phyloP scores from a whole-genome alignment of 1,139 yeast species.

The Saccharomyces pastorianus region DNA sequence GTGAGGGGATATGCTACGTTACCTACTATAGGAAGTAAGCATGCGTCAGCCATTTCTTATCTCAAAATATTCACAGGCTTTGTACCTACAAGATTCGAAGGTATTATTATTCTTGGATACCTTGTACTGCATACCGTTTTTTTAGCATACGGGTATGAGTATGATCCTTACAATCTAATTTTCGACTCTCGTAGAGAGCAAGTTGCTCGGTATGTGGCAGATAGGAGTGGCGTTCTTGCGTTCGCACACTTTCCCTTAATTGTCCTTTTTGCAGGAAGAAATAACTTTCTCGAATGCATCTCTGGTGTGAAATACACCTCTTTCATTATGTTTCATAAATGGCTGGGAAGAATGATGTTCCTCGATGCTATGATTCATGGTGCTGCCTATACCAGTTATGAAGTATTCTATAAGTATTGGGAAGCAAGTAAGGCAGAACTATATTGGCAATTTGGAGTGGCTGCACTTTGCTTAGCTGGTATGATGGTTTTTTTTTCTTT shows the following conservation, averaged over 20 bases:
- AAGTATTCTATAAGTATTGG: constrained; percentile 10
- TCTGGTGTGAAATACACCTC: constrained; percentile 59
- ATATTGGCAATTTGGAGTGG: constrained; percentile 44
- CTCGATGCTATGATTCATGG: constrained; percentile 41
- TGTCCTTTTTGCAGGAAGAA: constrained; percentile 52
- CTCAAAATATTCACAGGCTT: constrained; percentile 12
- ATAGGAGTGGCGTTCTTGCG: constrained; percentile 49
- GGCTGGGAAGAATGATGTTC: constrained; percentile 47
- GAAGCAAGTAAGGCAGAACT: constrained; percentile 7
- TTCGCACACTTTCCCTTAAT: constrained; percentile 43
- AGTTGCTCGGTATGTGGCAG: constrained; percentile 33
- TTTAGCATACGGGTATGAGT: constrained; percentile 32
- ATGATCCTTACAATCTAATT: constrained; percentile 38
- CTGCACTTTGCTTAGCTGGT: constrained; percentile 37
- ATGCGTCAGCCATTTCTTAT: constrained; percentile 13
- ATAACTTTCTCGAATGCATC: constrained; percentile 52
- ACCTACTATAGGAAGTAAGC: constrained; percentile 15
- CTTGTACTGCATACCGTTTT: constrained; percentile 40
- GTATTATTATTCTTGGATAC: constrained; percentile 42
- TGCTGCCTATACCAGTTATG: constrained; percentile 36
- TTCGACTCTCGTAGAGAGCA: constrained; percentile 38
- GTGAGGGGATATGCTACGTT: constrained; percentile 13
- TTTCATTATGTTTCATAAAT: constrained; percentile 55
- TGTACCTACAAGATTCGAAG: constrained; percentile 48
- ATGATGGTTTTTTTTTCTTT: constrained; percentile 42